phyloP scores from a whole-genome alignment of 305 asterid genomes.

The Fraxinus sp. region DNA sequence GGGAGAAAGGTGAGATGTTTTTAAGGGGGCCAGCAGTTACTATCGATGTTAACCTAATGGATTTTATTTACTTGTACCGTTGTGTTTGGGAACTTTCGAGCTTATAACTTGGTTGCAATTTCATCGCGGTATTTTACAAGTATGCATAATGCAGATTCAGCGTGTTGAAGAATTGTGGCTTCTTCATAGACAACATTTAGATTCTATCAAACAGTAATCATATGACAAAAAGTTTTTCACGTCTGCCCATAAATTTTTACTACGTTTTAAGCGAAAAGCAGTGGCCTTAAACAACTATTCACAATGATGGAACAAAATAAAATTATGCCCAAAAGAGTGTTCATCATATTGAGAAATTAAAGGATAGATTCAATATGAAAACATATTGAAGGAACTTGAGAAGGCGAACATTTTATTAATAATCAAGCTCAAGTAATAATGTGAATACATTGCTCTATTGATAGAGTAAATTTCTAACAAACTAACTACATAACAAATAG shows the following conservation, averaged over 20 bases:
- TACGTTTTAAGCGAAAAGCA: not conserved
- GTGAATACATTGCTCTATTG: no score
- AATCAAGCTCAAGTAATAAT: no score
- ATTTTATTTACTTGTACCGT: not conserved
- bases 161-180: not conserved
- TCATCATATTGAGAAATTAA: no score
- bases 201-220: not conserved
- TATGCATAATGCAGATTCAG: not conserved
- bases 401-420: no score
- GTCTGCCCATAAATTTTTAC: not conserved
- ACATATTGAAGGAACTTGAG: no score
- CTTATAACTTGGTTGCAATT: not conserved
- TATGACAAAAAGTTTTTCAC: not conserved
- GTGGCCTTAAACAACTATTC: not conserved
- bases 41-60: not conserved
- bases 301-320: not conserved
- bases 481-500: no score
- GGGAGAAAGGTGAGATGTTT: not conserved
- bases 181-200: not conserved
- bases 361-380: no score
- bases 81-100: conserved; percentile 5
- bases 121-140: not conserved
- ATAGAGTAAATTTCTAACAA: no score
- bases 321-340: no score
- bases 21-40: not conserved